Base-by-base conservation (phyloP, 1,284 basidiomycete genomes). In the Malassezia psittaci region DNA sequence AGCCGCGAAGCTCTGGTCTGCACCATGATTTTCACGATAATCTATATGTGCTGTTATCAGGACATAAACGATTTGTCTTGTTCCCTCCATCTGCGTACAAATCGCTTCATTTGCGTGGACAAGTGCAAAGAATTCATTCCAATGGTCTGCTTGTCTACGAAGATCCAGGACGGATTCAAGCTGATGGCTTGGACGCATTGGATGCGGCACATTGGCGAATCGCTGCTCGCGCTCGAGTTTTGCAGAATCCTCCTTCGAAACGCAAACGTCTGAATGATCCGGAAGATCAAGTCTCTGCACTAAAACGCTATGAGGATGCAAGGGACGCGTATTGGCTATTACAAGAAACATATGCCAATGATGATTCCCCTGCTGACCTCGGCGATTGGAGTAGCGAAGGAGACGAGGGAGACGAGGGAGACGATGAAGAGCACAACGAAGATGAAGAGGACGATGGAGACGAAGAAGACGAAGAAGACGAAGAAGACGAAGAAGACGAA, bases 11-110 rank as follows among this genome's bases (percentile, higher is more conserved):
- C 48, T 65, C 63, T 8, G 71, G 69, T 0, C 52, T 74, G 45
- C 71, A 74, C 51, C 72, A 74, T 49, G 72, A 74, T 50, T 72
- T 72, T 34, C 72, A 74, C 52, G 72, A 74, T 50, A 74, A 74
- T 35, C 64, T 74, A 34, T 74, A 74, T 60, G 56, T 72, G 35
- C 61, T 72, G 6, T 59, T 74, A n/a, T 65, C 64, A 10, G 72
- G 72, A 33, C 59, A 63, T 46, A 74, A 74, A 41, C 61, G 72
- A 15, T 71, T 74, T 41, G 52, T 74, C n/a, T 62, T 74, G 42
- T 74, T 70, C 37, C 72, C 72, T 2, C 72, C 72, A 4, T 53
- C 60, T 2, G 65, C 68, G 16, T 62, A 71, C 53, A 48, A 48
- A 7, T 62, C 59, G 33, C 52, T 74, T 16, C 63, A 69, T 53